Evolutionary conservation across 2,329 filamentous ascomycete species (phyloP), one percentile per base, ranked within the genome.

Genomic region (Fusarium musae): DNA sequence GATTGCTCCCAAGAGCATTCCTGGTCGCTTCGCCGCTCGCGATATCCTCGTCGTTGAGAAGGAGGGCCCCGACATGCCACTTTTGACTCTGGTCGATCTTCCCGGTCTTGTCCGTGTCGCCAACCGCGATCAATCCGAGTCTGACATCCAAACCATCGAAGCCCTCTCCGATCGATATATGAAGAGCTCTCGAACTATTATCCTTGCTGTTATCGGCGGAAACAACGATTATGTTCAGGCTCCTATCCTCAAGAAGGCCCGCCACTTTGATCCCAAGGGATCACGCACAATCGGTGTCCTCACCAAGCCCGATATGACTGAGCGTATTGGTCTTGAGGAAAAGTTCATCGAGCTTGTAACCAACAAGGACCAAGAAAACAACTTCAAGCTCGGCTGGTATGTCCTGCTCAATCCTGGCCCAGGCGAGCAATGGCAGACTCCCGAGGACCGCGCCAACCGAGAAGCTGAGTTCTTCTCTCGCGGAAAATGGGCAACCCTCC

Each of bases 71-170:
- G 85, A 89, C 16, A 86, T 88, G 82, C 88, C 88, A 3, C 84
- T 91, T 21, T 79, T 92, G 47, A 91, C 88, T 0, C 83, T 91
- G 2, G 88, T 91, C 12, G 90, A 92, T 78, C 82, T 92, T 39
- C 90, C 89, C 0, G 89, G 90, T 4, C 80, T 91, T 3, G 87
- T 90, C 34, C 83, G 85, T 37, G 86, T 88, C 13, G 85, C 85
- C 72, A 89, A 87, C 69, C 82, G 84, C 36, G 84, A 87, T 60
- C 87, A 90, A 76, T 87, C 86, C 3, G 82, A 84, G 36, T 81
- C 84, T 28, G 88, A 90, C 47, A 87, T 87, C 61, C 80, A 84
- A 66, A 85, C 87, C 5, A 88, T 90, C 54, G 85, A 87, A 36
- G 72, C 82, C 0, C 79, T 91, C 4, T 87, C 85, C 16, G 85